Percentiles rank a stretch among this genome's conserved stretches.
phyloP scores from a whole-genome alignment of 208 protist species.

The Balamuthia mandrillaris region DNA sequence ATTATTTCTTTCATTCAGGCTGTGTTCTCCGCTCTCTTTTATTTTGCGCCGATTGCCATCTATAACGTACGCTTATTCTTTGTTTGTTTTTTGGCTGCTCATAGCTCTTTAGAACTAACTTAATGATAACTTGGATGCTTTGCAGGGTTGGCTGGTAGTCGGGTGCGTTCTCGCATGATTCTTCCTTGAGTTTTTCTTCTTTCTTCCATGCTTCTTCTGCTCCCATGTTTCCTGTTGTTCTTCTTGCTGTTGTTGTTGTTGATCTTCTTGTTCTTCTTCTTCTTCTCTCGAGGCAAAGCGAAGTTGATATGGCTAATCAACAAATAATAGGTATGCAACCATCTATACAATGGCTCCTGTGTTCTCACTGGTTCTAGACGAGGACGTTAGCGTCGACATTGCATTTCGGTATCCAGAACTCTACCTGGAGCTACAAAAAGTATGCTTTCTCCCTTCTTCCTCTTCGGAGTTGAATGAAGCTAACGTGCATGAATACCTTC shows the following conservation, averaged over 20 bases:
- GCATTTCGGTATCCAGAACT: conserved; percentile 93
- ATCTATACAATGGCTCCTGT: conserved; percentile 96
- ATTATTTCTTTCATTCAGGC: conserved; percentile 96
- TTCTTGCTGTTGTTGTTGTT: too few species aligned
- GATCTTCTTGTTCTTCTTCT: too few species aligned
- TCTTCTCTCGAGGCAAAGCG: too few species aligned
- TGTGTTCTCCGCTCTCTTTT: conserved; percentile 95
- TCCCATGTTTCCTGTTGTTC: too few species aligned
- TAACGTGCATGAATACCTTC: too few species aligned
- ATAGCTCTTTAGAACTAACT: neutral
- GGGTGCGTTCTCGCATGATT: too few species aligned
- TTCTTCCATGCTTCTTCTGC: too few species aligned
- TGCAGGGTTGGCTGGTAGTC: conserved; percentile 64
- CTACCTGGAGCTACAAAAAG: conserved; percentile 94
- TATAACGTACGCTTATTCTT: conserved; percentile 76
- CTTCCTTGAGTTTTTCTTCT: too few species aligned
- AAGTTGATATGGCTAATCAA: too few species aligned
- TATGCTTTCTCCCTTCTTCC: conserved; percentile 51
- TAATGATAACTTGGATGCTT: too few species aligned
- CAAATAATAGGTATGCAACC: conserved; percentile 95
- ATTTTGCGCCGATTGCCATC: conserved; percentile 92
- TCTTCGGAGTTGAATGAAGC: conserved; percentile 35
- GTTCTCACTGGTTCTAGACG: conserved; percentile 95
- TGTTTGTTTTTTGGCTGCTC: neutral
- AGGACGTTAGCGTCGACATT: conserved; percentile 87